These are phyloP conservation scores for Entelexis paramagnoliae DNA, from an alignment of 1,139 yeast species.

Conservation along the genomic window DNA sequence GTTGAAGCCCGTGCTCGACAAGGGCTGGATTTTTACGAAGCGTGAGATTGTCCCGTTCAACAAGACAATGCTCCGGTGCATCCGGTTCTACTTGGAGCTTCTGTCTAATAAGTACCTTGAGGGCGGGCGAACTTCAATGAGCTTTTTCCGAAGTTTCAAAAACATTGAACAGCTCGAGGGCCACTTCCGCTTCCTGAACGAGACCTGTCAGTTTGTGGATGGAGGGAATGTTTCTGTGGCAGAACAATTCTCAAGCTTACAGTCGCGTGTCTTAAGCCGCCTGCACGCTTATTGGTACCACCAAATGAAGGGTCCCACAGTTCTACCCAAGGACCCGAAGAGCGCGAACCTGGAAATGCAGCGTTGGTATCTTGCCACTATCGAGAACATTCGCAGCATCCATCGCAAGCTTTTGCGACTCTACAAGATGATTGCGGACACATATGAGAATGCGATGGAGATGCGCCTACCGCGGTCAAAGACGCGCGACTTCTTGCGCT, in stretches of 20 bases:
- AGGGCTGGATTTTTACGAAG: slow-evolving; percentile 66
- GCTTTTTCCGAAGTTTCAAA: slow-evolving; percentile 66
- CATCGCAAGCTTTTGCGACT: slow-evolving; percentile 79
- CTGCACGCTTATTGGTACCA: slow-evolving; percentile 60
- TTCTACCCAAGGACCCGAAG: slow-evolving; percentile 17
- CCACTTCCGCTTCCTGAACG: slow-evolving; percentile 64
- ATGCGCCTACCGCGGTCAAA: slow-evolving; percentile 43
- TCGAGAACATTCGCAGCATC: slow-evolving; percentile 75
- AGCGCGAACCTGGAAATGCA: slow-evolving; percentile 51
- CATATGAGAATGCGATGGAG: slow-evolving; percentile 66
- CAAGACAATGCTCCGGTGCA: slow-evolving; percentile 60
- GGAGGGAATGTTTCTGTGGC: slow-evolving; percentile 85
- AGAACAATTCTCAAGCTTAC: slow-evolving; percentile 39
- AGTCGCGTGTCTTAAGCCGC: slow-evolving; percentile 45
- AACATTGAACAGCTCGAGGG: slow-evolving; percentile 78
- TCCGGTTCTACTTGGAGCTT: slow-evolving; percentile 58
- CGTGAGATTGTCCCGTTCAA: slow-evolving; percentile 64
- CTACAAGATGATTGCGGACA: slow-evolving; percentile 45
- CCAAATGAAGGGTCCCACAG: slow-evolving; percentile 58
- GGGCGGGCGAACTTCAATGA: slow-evolving; percentile 45
- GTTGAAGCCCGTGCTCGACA: slow-evolving; percentile 48
- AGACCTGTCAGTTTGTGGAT: slow-evolving; percentile 61
- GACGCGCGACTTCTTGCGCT: slow-evolving; percentile 38
- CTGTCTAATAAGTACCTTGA: slow-evolving; percentile 69
- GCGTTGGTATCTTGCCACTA: slow-evolving; percentile 70